These are phyloP conservation scores for Mycena leptocephala DNA, from an alignment of 768 basidiomycete genomes.

Conservation along the genomic window DNA sequence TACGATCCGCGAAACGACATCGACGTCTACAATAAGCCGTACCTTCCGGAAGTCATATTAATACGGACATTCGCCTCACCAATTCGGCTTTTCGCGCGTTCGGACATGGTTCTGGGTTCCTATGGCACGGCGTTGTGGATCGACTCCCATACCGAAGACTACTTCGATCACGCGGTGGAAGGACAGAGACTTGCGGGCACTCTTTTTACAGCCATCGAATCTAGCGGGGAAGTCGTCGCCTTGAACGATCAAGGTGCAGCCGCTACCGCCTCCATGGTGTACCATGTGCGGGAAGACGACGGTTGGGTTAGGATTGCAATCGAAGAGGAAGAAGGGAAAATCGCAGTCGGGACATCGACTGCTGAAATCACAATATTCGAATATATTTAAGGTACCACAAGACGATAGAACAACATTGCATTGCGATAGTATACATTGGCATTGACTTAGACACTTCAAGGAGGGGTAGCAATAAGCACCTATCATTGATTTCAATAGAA, in stretches of 20 bases:
- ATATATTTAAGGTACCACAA: conserved; percentile 55
- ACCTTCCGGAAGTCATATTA: conserved; percentile 53
- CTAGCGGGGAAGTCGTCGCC: conserved; percentile 42
- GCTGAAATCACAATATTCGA: conserved; percentile 69
- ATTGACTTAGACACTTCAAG: conserved; percentile 41
- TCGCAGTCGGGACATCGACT: conserved; percentile 60
- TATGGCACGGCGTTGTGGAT: conserved; percentile 79
- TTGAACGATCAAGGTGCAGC: conserved; percentile 46
- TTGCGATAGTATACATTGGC: conserved; percentile 30
- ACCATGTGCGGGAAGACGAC: conserved; percentile 62
- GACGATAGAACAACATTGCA: conserved; percentile 18
- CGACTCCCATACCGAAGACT: conserved; percentile 73
- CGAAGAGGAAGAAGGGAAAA: conserved; percentile 64
- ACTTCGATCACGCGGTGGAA: conserved; percentile 58
- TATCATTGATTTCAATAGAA: conserved; percentile 39
- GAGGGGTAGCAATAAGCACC: conserved; percentile 71
- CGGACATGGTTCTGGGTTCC: conserved; percentile 68
- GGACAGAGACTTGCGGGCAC: conserved; percentile 76
- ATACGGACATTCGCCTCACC: conserved; percentile 67
- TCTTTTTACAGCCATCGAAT: conserved; percentile 41
- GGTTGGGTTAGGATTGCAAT: conserved; percentile 66
- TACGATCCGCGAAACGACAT: conserved; percentile 47
- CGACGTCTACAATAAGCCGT: conserved; percentile 62
- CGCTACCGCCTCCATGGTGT: conserved; percentile 58
- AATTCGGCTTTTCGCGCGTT: conserved; percentile 69